Conservation (phyloP, 2,329 filamentous ascomycete species). For the Hymenoscyphus salicellus region DNA sequence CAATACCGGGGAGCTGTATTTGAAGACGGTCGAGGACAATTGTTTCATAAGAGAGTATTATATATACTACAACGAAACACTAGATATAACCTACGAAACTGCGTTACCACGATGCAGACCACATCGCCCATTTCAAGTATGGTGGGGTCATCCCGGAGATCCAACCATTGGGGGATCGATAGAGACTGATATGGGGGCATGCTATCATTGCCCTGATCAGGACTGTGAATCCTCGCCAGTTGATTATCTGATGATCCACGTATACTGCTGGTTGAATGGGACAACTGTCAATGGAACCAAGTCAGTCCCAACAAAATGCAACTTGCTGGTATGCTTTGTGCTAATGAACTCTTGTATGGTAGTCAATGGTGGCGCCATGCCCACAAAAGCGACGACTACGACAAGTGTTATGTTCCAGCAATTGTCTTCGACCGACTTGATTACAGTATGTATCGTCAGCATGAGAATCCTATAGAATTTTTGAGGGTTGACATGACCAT, state of each 20-base stretch:
- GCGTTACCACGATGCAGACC: conserved; percentile 1
- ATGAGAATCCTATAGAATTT: too few relatives aligned
- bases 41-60: conserved; percentile 10
- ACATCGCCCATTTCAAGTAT: conserved; percentile 4
- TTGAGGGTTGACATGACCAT: not conserved
- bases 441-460: conserved; percentile 1
- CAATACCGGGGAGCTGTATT: conserved; percentile 4
- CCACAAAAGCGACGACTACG: conserved; percentile 9
- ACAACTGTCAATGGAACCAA: conserved; percentile 7
- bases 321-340: not conserved
- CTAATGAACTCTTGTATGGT: not conserved
- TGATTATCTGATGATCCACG: conserved; percentile 8
- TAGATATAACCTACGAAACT: conserved; percentile 6
- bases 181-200: conserved; percentile 7
- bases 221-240: conserved; percentile 4
- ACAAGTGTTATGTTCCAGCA: conserved; percentile 9
- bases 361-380: conserved; percentile 12
- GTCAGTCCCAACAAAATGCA: not conserved
- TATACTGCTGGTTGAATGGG: conserved; percentile 9
- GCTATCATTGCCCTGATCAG: conserved; percentile 9
- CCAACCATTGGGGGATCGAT: not conserved
- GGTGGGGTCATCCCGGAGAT: conserved; percentile 6
- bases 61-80: conserved; percentile 10
- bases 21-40: conserved; percentile 8
- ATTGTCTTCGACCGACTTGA: conserved; percentile 6